Evolutionary conservation across 495 filamentous ascomycete species (phyloP).

Genomic region (Astrocystis sublimbata): DNA sequence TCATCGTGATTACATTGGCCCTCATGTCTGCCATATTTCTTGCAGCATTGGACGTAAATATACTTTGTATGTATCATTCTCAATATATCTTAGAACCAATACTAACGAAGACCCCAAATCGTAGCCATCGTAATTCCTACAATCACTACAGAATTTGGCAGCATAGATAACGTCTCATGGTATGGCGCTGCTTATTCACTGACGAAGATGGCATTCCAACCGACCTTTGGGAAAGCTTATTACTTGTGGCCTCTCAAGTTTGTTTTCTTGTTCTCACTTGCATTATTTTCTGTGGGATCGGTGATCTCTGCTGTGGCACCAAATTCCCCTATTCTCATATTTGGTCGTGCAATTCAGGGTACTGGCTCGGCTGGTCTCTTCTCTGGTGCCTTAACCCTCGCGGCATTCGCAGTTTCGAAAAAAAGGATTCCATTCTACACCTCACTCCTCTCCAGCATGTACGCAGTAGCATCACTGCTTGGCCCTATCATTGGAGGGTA

Average conservation of each 20-base stretch:
- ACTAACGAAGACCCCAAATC: too few species aligned
- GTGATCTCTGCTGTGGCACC: conserved; percentile 48
- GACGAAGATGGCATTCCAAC: conserved; percentile 15
- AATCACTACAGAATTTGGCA: conserved; percentile 39
- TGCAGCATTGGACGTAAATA: too few species aligned
- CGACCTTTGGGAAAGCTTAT: conserved; percentile 43
- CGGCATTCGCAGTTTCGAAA: conserved; percentile 38
- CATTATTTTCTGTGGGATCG: conserved; percentile 47
- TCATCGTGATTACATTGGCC: too few species aligned
- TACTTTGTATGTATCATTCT: too few species aligned
- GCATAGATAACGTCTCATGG: conserved; percentile 42
- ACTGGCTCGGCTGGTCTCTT: conserved; percentile 40
- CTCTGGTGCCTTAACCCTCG: conserved; percentile 48
- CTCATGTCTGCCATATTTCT: too few species aligned
- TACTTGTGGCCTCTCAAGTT: conserved; percentile 43
- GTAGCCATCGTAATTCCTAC: conserved; percentile 45
- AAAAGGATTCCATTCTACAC: too few species aligned
- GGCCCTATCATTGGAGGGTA: conserved; percentile 59
- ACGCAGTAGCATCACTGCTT: conserved; percentile 36
- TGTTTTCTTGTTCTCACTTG: conserved; percentile 36
- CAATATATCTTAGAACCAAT: too few species aligned
- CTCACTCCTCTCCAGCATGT: conserved; percentile 37
- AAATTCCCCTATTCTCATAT: conserved; percentile 43
- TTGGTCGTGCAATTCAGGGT: conserved; percentile 51
- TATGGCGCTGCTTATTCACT: conserved; percentile 35